Evolutionary conservation across 106 monocot species (phyloP).

Genomic region (Narthecium ossifragum): DNA sequence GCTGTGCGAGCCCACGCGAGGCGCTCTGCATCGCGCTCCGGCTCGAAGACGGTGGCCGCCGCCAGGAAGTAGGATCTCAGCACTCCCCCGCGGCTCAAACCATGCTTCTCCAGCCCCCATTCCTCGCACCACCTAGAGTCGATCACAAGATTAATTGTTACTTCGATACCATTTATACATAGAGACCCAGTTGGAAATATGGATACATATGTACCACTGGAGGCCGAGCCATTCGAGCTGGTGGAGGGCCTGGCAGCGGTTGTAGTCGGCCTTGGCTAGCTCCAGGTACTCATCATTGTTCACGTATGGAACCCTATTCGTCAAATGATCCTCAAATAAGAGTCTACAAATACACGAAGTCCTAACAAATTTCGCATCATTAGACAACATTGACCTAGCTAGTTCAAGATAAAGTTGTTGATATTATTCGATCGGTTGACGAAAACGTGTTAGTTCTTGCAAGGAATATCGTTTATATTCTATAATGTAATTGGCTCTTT

Average conservation of each 20-base stretch:
- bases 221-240: conserved; percentile 57
- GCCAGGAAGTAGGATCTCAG: conserved; percentile 61
- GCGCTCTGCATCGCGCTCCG: conserved; percentile 36
- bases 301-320: conserved; percentile 74
- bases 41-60: conserved; percentile 36
- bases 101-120: conserved; percentile 11
- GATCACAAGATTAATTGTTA: too few species aligned
- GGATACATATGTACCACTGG: conserved; percentile 51
- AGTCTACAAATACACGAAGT: too few species aligned
- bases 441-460: too few species aligned
- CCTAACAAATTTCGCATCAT: too few species aligned
- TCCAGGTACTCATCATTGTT: conserved; percentile 68
- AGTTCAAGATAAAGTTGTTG: too few species aligned
- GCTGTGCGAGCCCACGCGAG: conserved; percentile 41
- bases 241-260: conserved; percentile 66
- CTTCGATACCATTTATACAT: too few species aligned
- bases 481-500: too few species aligned
- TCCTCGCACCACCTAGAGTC: conserved; percentile 78
- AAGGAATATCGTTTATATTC: too few species aligned
- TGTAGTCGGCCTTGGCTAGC: conserved; percentile 71
- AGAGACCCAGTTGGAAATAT: too few species aligned
- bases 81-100: conserved; percentile 24
- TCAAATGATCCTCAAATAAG: too few species aligned
- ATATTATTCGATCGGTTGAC: too few species aligned
- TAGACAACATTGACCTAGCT: too few species aligned